Base-by-base conservation (phyloP, 2,329 filamentous ascomycete genomes). In the Aspergillus unguis region DNA sequence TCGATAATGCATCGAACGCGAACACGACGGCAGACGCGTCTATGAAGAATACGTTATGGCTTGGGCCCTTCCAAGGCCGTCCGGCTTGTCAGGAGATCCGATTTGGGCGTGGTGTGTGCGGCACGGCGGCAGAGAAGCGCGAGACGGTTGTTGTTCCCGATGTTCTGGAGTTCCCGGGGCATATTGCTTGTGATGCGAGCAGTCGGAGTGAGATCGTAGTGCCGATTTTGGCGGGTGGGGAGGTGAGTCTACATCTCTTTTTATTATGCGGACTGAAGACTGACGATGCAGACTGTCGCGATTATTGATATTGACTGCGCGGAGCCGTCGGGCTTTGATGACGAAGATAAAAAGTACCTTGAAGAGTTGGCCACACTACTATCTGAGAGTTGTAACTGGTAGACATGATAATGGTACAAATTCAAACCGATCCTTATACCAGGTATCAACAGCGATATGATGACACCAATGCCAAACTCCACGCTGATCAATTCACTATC, bases 171-270 rank as follows among this genome's bases (percentile, higher is more conserved):
- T 78, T 76, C 56, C 71, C 74, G 8, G 75, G 76, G 3, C 76
- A 79, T 63, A 78, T 79, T 65, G 75, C 76, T 8, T 79, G 76
- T 58, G 76, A 78, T 59, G 71, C 70, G 8, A 74, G 75, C 35
- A 77, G 71, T 55, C 65, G 67, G 55, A 78, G 76, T 65, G 76
- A 79, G 64, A 75, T 79, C 61, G 76, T 78, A 10, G 75, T 78
- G 41, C 76, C 76, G 33, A 71, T 78, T 62, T 41, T 75, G 45
- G 58, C 64, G n/a, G 57, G 56, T 17, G 69, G 65, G 32, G 72
- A 74, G 68, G 72, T 73, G 50, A 60, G 71, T 65, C 33, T 28
- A 33, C 42, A 36, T 37, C 47, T 50, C 26, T 29, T n/a, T 41
- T 10, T 4, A 9, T 29, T 23, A 48, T 4, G 26, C 17, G 7